phyloP scores from a whole-genome alignment of 2,329 filamentous ascomycete species.

The Microascus cirrosus region DNA sequence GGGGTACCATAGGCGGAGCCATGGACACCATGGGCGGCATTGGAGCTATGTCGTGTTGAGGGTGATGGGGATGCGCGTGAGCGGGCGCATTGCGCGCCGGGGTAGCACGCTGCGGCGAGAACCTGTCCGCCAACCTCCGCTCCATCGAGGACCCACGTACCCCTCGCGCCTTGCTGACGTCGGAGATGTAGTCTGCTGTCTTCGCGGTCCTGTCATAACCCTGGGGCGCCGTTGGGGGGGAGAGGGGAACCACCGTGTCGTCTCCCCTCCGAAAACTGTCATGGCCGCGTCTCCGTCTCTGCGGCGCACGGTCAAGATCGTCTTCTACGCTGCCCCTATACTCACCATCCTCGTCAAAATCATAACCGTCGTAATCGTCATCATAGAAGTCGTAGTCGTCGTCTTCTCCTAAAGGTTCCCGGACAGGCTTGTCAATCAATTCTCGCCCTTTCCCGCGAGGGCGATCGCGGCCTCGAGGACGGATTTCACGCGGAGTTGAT shows the following conservation, averaged over 20 bases:
- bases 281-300: not conserved
- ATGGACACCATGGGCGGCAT: constrained; percentile 1
- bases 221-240: not conserved
- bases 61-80: not conserved
- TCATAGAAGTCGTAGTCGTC: not conserved
- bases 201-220: constrained; percentile 1
- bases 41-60: not conserved
- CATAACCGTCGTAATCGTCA: constrained; percentile 3
- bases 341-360: constrained; percentile 2
- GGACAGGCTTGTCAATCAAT: not conserved
- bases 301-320: not conserved
- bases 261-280: constrained; percentile 1
- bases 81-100: not conserved
- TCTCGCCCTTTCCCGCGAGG: not conserved
- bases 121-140: constrained; percentile 4
- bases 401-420: not conserved
- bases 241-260: not conserved
- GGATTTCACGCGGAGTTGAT: not conserved
- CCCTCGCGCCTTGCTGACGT: constrained; percentile 4
- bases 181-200: constrained; percentile 4
- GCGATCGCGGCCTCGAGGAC: not conserved
- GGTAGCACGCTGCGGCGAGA: constrained; percentile 1
- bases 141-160: constrained; percentile 1
- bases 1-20: not conserved
- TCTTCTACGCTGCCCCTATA: not conserved